phyloP scores from a whole-genome alignment of 495 filamentous ascomycete species.

The Glarea lozoyensis region DNA sequence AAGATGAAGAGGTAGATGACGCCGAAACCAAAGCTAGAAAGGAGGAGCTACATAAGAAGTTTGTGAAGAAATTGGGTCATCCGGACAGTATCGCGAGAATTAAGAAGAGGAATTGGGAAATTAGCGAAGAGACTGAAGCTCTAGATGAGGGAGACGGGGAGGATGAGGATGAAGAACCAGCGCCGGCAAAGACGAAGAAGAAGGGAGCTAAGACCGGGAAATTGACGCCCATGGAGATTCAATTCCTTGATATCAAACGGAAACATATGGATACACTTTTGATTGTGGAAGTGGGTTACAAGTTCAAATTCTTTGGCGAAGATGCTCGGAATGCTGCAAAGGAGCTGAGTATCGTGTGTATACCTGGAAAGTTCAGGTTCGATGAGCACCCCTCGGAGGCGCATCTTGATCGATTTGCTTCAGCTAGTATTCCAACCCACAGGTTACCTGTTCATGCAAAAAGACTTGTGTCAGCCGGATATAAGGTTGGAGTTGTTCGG shows the following conservation, averaged over 20 bases:
- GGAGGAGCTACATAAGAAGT: slow-evolving; percentile 72
- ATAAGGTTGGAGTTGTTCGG: slow-evolving; percentile 93
- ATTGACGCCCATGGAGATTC: slow-evolving; percentile 89
- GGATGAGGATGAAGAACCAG: slow-evolving; percentile 39
- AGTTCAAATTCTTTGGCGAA: slow-evolving; percentile 97
- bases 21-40: slow-evolving; percentile 36
- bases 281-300: slow-evolving; percentile 93
- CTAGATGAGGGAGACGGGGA: slow-evolving; percentile 37
- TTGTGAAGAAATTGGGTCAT: slow-evolving; percentile 80
- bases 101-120: slow-evolving; percentile 44
- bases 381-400: slow-evolving; percentile 96
- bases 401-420: slow-evolving; percentile 86
- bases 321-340: slow-evolving; percentile 87
- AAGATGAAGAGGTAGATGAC: slow-evolving; percentile 42
- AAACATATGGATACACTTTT: slow-evolving; percentile 85
- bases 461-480: slow-evolving; percentile 79
- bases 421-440: slow-evolving; percentile 90
- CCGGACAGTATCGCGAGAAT: slow-evolving; percentile 70
- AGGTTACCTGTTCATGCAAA: slow-evolving; percentile 92
- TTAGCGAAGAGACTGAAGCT: slow-evolving; percentile 38
- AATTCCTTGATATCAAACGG: slow-evolving; percentile 87
- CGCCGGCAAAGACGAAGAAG: slow-evolving; percentile 41
- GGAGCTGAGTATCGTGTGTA: slow-evolving; percentile 90
- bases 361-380: slow-evolving; percentile 88
- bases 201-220: slow-evolving; percentile 72